phyloP scores from a whole-genome alignment of 495 filamentous ascomycete genomes.

The Lineolata rhizophorae region DNA sequence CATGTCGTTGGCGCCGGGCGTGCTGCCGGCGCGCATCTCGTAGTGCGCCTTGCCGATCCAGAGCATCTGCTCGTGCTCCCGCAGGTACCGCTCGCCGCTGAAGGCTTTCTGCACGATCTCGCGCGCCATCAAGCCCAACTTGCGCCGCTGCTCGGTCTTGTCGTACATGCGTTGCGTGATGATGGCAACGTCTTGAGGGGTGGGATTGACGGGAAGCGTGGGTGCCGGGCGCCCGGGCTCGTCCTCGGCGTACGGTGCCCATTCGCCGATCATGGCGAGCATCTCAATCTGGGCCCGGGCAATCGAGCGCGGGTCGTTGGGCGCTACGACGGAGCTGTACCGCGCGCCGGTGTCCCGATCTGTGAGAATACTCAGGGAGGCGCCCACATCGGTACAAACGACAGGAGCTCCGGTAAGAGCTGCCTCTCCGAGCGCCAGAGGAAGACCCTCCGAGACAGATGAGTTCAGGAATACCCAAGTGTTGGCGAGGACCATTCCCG shows the following conservation, averaged over 20 bases:
- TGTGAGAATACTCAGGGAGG: conserved; percentile 38
- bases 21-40: conserved; percentile 8
- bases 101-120: conserved; percentile 39
- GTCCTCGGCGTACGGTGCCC: conserved; percentile 31
- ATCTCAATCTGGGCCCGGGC: conserved; percentile 40
- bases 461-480: conserved; percentile 50
- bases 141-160: conserved; percentile 32
- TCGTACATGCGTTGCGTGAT: conserved; percentile 40
- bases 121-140: conserved; percentile 37
- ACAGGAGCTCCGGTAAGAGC: conserved; percentile 41
- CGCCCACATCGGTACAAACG: conserved; percentile 43
- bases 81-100: conserved; percentile 36
- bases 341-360: conserved; percentile 32
- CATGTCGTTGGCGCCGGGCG: conserved; percentile 4
- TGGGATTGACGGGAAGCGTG: conserved; percentile 26
- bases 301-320: conserved; percentile 35
- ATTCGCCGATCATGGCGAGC: conserved; percentile 36
- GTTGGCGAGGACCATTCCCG: conserved; percentile 32
- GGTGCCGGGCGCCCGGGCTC: conserved; percentile 18
- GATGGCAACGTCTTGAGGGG: conserved; percentile 26
- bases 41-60: conserved; percentile 31
- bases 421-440: conserved; percentile 41
- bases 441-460: conserved; percentile 41
- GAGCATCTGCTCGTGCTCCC: conserved; percentile 50
- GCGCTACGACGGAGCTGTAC: conserved; percentile 39